These are phyloP conservation scores for Gymnopilus junonius DNA, from an alignment of 768 basidiomycete genomes.

Conservation along the genomic window DNA sequence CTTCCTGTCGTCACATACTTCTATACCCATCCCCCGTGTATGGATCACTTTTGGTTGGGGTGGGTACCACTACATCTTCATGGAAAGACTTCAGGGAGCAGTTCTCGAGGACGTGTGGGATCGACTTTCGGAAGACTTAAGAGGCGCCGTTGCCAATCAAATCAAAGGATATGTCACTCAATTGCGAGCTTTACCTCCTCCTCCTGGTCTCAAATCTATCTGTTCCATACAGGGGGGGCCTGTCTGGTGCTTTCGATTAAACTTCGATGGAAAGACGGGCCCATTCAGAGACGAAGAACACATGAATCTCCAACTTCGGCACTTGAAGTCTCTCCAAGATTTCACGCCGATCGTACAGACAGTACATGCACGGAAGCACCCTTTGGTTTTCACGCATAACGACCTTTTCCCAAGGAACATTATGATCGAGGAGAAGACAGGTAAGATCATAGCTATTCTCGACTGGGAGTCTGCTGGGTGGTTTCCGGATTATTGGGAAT, in stretches of 20 bases:
- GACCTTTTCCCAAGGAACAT: constrained; percentile 5
- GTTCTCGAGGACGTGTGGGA: background rate
- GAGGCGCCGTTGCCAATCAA: background rate
- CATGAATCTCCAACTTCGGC: background rate
- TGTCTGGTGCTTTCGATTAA: background rate
- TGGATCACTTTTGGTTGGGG: background rate
- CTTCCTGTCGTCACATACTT: background rate
- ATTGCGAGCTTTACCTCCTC: constrained; percentile 3
- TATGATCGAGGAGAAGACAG: background rate
- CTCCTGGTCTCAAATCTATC: background rate
- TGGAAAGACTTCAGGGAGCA: background rate
- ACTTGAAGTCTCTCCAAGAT: background rate
- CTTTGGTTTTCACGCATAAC: constrained; percentile 3
- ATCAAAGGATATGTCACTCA: background rate
- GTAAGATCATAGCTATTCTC: background rate
- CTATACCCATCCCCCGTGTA: background rate
- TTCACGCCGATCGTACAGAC: background rate
- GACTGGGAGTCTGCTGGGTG: constrained; percentile 8
- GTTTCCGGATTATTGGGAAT: constrained; percentile 6
- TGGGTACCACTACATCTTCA: background rate
- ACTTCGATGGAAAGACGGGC: background rate
- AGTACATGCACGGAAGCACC: background rate
- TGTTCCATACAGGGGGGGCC: constrained; percentile 3
- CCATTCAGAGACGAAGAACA: constrained; percentile 5
- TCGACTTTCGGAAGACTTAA: background rate